Evolutionary conservation across 495 filamentous ascomycete species (phyloP), one percentile per base, ranked within the genome.

Genomic region (Hyaloscypha bicolor): DNA sequence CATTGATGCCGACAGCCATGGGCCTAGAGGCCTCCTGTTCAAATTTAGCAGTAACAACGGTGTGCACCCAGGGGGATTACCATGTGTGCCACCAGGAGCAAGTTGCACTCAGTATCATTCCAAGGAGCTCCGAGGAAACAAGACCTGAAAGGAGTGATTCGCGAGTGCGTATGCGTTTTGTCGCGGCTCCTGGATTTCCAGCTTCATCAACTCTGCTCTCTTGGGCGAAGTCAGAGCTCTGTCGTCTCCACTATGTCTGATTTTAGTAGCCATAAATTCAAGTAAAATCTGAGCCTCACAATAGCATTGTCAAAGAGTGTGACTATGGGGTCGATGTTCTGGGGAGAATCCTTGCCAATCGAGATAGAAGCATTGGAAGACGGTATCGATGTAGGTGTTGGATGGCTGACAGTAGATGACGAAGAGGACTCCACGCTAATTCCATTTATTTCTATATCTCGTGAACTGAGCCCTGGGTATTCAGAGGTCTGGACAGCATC

Each of bases 1-100:
- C 8, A 65, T 65, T 16, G 63, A 65, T 51, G 32, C 25, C 6
- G 32, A 29, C 2, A 65, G 35, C 63, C 63, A 65, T 6, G 32
- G 21, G 14, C 63, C 63, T 5, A 60, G n/a, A 16, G 63, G 33
- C 16, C 63, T 45, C 53, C 63, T 65, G 31, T 9, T 25, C 31
- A 37, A 31, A n/a, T 6, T 42, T 56, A 4, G 62, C 33, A 5
- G 33, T 9, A 35, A 14, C 37, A 1, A 22, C 8, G 29, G 11
- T 45, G 2, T 60, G 5, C 48, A 30, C 6, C 37, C 19, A 25
- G 22, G 35, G 2, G 37, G 21, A 31, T 39, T 67, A 67, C 65
- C 65, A 63, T 57, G 58, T 62, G 19, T 62, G 29, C 65, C 65
- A 67, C 65, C 65, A 67, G 3, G 52, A 63, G 52, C 60, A 62